These are phyloP conservation scores for Nicotiana noctiflora DNA, from an alignment of 257 asterid species.

Conservation along the genomic window DNA sequence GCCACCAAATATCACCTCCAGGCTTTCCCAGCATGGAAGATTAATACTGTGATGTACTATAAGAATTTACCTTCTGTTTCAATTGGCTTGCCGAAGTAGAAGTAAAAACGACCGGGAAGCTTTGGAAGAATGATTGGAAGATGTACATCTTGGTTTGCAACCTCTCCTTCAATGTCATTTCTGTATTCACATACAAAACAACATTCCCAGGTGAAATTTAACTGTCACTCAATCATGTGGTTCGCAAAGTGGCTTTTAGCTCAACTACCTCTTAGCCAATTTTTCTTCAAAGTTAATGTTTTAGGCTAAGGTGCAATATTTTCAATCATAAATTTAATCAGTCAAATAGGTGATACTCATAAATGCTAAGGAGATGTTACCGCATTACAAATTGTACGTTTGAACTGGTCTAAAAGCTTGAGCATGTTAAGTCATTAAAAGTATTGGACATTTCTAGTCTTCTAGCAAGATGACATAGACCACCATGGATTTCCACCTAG, in stretches of 20 bases:
- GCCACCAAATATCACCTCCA: neutral
- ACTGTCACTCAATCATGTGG: neutral
- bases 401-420: neutral
- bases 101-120: constrained; percentile 83
- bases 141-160: constrained; percentile 66
- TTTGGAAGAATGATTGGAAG: constrained; percentile 65
- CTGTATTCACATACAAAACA: constrained; percentile 19
- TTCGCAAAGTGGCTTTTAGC: neutral
- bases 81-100: constrained; percentile 74
- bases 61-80: constrained; percentile 58
- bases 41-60: neutral
- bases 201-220: neutral
- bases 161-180: constrained; percentile 49
- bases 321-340: neutral
- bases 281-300: neutral
- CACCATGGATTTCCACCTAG: neutral
- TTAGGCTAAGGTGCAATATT: neutral
- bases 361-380: neutral
- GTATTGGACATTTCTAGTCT: neutral
- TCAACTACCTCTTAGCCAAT: neutral
- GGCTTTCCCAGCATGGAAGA: neutral
- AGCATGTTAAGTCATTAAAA: neutral
- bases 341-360: neutral
- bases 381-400: neutral
- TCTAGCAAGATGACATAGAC: neutral